These are phyloP conservation scores for Acanthamoeba healyi DNA, from an alignment of 208 protist species.

Conservation along the genomic window DNA sequence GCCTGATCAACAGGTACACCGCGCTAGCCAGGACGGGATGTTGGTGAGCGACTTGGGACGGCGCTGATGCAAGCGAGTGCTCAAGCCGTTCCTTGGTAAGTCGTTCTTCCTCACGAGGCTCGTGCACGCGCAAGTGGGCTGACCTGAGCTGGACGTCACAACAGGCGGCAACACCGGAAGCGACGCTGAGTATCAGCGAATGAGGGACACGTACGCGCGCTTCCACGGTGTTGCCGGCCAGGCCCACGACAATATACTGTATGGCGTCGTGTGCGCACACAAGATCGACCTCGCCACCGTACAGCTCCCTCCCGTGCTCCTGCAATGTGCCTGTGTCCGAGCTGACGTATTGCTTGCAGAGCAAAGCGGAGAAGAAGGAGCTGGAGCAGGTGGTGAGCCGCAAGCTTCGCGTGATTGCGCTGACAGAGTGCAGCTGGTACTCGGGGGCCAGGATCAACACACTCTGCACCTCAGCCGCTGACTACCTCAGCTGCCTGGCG, in stretches of 20 bases:
- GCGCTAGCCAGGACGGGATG: too few relatives aligned
- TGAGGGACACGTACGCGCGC: not conserved
- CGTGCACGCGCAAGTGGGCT: too few relatives aligned
- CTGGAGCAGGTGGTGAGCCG: not conserved
- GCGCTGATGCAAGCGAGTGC: too few relatives aligned
- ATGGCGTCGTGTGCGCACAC: constrained; percentile 3
- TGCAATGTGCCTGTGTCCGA: not conserved
- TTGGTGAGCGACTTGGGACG: too few relatives aligned
- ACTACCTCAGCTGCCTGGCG: too few relatives aligned
- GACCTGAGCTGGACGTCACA: too few relatives aligned
- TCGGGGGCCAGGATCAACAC: too few relatives aligned
- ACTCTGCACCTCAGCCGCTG: too few relatives aligned
- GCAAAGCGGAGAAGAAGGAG: not conserved
- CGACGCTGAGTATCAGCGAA: not conserved
- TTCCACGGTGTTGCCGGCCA: constrained; percentile 14
- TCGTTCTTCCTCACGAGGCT: not conserved
- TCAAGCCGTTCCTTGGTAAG: not conserved
- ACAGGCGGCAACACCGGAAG: not conserved
- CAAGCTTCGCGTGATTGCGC: not conserved
- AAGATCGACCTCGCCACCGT: not conserved
- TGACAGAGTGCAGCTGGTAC: not conserved
- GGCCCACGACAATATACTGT: not conserved
- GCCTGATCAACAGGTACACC: not conserved
- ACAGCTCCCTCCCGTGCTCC: not conserved
- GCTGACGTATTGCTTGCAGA: too few relatives aligned